Base-by-base conservation (phyloP, 169 alveolate genomes). In the Fabrea salina region DNA sequence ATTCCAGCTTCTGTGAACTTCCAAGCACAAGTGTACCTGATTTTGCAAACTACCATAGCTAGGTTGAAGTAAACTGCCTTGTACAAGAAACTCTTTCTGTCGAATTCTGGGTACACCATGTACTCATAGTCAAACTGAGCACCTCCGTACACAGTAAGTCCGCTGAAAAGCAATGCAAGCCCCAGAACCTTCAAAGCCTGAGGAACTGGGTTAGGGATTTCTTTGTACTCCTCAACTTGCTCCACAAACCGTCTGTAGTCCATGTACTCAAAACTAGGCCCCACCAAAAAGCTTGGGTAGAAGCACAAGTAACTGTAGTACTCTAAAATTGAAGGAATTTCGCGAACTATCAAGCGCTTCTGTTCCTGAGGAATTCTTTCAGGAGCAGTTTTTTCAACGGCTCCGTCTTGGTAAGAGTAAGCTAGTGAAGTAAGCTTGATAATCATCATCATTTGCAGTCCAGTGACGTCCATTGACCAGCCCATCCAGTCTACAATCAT, bases 391-490 rank as follows among this genome's bases (percentile, higher is more conserved):
- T 68, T 68, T 22, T 41, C 44, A 11, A 37, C 27, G 16, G 0
- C 37, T 1, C 47, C 70, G 30, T 72, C 80, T 51, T 72, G 70
- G 71, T 72, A 72, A 5, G 54, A n/a, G 33, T 22, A 72, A 49
- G 80, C 80, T 3, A 72, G 43, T 1, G 33, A 30, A 1, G 54
- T 27, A 50, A 72, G 80, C 33, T 72, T 72, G 50, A 40, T 16
- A 49, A 70, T 72, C 43, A 72, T 1, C 27, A 72, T 6, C 80
- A 72, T 72, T 40, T 72, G 80, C 71, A 72, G 37, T 13, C 67
- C 50, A 7, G 80, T 22, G 11, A 32, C 70, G 32, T 72, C 80
- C 71, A 72, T 72, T 32, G 13, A 16, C 70, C 80, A 72, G 0
- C 71, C 54, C 67, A 50, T 72, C 44, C 35, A 72, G 19, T 72